These are phyloP conservation scores for Trametes gibbosa DNA, from an alignment of 768 basidiomycete genomes.

Conservation along the genomic window DNA sequence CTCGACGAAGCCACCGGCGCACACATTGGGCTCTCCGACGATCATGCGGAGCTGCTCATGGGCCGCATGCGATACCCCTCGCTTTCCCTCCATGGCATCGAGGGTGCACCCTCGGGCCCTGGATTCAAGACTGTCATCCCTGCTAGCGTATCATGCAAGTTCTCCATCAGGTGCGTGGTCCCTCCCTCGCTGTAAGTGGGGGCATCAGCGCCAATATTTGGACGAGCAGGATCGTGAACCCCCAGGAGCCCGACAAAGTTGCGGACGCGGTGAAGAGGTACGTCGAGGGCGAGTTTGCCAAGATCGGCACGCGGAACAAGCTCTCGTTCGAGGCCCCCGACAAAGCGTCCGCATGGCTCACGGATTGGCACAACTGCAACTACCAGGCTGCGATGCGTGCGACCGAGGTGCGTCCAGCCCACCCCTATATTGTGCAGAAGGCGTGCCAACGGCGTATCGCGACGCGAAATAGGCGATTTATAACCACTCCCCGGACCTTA, in stretches of 20 bases:
- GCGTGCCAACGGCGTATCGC: background rate
- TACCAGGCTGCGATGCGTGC: conserved; percentile 85
- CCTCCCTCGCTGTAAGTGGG: background rate
- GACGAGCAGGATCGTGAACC: conserved; percentile 58
- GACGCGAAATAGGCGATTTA: conserved; percentile 46
- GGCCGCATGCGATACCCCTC: conserved; percentile 90
- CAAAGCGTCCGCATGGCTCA: conserved; percentile 89
- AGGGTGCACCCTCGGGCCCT: conserved; percentile 85
- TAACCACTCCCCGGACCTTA: conserved; percentile 73
- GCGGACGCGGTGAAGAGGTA: conserved; percentile 69
- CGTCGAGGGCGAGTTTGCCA: conserved; percentile 76
- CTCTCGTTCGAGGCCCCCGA: conserved; percentile 68
- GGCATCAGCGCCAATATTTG: too few relatives aligned
- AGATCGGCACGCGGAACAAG: conserved; percentile 82
- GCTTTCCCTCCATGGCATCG: conserved; percentile 91
- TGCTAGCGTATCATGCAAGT: conserved; percentile 84
- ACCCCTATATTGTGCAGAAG: background rate
- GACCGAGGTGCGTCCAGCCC: conserved; percentile 69
- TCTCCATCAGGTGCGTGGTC: conserved; percentile 67
- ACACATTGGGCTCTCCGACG: conserved; percentile 65
- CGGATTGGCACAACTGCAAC: conserved; percentile 86
- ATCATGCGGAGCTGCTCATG: conserved; percentile 84
- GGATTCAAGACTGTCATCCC: conserved; percentile 97
- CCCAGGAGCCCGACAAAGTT: conserved; percentile 76
- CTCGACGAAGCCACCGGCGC: conserved; percentile 77